These are phyloP conservation scores for Leucogyrophana mollusca DNA, from an alignment of 768 basidiomycete species.

Conservation along the genomic window DNA sequence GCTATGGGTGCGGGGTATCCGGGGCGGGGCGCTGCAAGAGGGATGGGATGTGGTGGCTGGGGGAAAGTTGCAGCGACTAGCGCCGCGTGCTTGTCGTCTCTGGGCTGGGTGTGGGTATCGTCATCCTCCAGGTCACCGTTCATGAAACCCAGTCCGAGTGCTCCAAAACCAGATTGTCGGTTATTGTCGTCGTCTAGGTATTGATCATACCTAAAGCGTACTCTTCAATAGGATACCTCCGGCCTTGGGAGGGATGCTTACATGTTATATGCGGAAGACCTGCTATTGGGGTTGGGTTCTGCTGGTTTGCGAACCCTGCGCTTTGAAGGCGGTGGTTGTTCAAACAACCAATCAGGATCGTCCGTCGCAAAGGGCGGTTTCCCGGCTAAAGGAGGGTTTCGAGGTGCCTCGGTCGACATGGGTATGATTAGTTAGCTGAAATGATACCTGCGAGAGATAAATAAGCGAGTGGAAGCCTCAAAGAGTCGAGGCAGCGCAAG, in stretches of 20 bases:
- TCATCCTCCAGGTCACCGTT: slow-evolving; percentile 41
- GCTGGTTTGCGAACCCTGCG: slow-evolving; percentile 39
- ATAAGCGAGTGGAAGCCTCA: slow-evolving; percentile 31
- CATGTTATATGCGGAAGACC: slow-evolving; percentile 68
- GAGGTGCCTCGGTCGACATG: slow-evolving; percentile 16
- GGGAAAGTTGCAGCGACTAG: slow-evolving; percentile 29
- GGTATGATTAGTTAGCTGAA: not conserved
- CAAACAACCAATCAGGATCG: slow-evolving; percentile 61
- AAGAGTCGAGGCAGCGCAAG: slow-evolving; percentile 19
- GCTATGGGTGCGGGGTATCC: slow-evolving; percentile 73
- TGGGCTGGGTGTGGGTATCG: slow-evolving; percentile 8
- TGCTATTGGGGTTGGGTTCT: slow-evolving; percentile 50
- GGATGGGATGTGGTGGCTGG: slow-evolving; percentile 30
- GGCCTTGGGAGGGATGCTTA: slow-evolving; percentile 35
- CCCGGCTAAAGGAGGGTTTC: slow-evolving; percentile 50
- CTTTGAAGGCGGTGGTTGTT: slow-evolving; percentile 41
- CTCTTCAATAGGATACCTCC: slow-evolving; percentile 9
- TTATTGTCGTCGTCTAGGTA: slow-evolving; percentile 43
- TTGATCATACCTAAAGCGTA: slow-evolving; percentile 56
- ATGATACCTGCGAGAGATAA: slow-evolving; percentile 4
- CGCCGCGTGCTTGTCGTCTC: slow-evolving; percentile 33
- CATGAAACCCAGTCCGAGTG: slow-evolving; percentile 48
- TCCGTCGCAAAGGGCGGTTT: slow-evolving; percentile 69
- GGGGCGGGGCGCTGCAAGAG: slow-evolving; percentile 68
- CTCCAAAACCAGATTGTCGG: slow-evolving; percentile 54